Evolutionary conservation across 2,329 filamentous ascomycete species (phyloP).

Genomic region (Penicillium sp.): DNA sequence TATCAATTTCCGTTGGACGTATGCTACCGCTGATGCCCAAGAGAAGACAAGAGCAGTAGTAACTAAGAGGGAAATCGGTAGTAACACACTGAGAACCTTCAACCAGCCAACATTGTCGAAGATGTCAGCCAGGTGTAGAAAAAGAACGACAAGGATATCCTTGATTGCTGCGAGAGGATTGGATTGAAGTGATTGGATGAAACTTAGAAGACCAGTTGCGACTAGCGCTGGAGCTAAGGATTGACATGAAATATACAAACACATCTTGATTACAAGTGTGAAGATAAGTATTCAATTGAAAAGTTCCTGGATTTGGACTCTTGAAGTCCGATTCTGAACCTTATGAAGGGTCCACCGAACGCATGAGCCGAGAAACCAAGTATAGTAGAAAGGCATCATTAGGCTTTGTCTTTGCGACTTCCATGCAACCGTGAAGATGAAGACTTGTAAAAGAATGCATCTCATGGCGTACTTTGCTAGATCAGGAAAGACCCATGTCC

Average conservation of each 20-base stretch:
- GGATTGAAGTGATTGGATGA: not conserved
- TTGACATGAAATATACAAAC: not conserved
- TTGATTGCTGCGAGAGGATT: not conserved
- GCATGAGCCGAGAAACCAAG: not conserved
- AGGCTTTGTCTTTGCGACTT: not conserved
- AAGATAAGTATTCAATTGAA: not conserved
- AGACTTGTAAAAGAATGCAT: not conserved
- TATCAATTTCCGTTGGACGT: not conserved
- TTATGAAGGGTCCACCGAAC: not conserved
- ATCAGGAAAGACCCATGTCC: not conserved
- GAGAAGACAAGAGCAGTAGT: not conserved
- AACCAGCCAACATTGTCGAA: not conserved
- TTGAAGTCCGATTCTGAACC: not conserved
- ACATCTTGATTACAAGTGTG: not conserved
- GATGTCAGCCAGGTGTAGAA: not conserved
- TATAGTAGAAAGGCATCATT: not conserved
- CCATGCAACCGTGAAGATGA: not conserved
- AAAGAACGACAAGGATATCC: not conserved
- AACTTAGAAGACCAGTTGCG: not conserved
- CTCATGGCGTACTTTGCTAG: not conserved
- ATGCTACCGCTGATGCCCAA: slow-evolving; percentile 6
- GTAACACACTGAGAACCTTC: not conserved
- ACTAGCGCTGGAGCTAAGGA: not conserved
- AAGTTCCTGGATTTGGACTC: not conserved
- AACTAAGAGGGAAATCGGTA: not conserved